Evolutionary conservation across 495 filamentous ascomycete genomes (phyloP), one percentile per base, ranked within the genome.

Genomic region (Aspergillus ellipticus): DNA sequence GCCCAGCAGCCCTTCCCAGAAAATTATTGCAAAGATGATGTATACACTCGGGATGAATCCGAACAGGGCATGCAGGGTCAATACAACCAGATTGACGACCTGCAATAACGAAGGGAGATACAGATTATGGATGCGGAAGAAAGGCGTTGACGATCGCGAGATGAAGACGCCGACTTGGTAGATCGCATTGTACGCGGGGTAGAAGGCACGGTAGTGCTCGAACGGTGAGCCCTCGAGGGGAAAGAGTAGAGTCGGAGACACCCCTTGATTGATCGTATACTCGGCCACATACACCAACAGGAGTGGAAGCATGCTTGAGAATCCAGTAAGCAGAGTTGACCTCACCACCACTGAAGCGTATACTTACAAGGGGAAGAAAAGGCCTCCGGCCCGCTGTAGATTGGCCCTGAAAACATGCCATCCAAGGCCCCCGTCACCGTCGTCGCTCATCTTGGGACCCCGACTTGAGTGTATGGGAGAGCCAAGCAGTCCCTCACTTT

Each of bases 81-180:
- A 74, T 10, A 96, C 42, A 7, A 77, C 66, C 17, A 98, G 78
- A 64, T 98, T 98, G 22, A 77, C 65, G 16, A 90, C 74, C 71
- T 98, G 94, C 0, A 98, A 79, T n/a, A 93, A 58, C 2, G 89
- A 89, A 0, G 92, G 91, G 1, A 88, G 52, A 67, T 98, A 97
- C 16, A 97, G 80, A 39, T 83, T 68, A 56, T 87, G 88, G 43
- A 97, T 76, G 11, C 91, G 86, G 67, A 95, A 64, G 68, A 96
- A 96, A 0, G 93, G 90, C 2, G 84, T 88, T 0, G 90, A 94
- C 4, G 92, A 96, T 20, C 93, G 88, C 11, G 93, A 94, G 67
- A 96, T 81, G 77, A 96, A 97, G 54, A 97, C 93, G 54, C 92
- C 92, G 3, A 89, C 73, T 75, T 98, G 93, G 72, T 98, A 98